Evolutionary conservation across 2,329 filamentous ascomycete genomes (phyloP).

Genomic region (Monosporascus sp.): DNA sequence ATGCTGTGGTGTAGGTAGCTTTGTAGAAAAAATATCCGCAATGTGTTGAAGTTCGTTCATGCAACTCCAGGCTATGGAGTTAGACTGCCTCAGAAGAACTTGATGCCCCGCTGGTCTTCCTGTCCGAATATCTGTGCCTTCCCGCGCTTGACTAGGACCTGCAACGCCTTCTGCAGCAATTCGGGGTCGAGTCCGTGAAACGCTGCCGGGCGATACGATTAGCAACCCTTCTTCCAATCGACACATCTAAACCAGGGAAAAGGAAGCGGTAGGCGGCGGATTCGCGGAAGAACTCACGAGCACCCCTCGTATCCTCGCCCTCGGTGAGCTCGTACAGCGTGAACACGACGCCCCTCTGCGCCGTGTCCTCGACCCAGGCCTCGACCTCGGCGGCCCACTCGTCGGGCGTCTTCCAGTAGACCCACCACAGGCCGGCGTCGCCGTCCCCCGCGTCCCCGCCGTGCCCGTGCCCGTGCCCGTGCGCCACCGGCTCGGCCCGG

Average conservation of each 20-base stretch:
- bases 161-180: slow-evolving; percentile 72
- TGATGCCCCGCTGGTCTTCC: slow-evolving; percentile 85
- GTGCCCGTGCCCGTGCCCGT: slow-evolving; percentile 8
- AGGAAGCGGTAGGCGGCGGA: background rate
- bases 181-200: slow-evolving; percentile 86
- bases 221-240: background rate
- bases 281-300: slow-evolving; percentile 45
- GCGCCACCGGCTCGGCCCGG: slow-evolving; percentile 60
- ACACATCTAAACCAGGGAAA: background rate
- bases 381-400: slow-evolving; percentile 83
- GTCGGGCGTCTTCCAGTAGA: slow-evolving; percentile 82
- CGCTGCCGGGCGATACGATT: slow-evolving; percentile 41
- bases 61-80: background rate
- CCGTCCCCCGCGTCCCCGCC: slow-evolving; percentile 28
- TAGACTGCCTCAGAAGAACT: slow-evolving; percentile 71
- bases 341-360: slow-evolving; percentile 80
- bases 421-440: slow-evolving; percentile 57
- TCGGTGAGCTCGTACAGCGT: slow-evolving; percentile 89
- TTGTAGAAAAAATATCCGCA: background rate
- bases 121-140: slow-evolving; percentile 91
- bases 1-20: background rate
- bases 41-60: background rate
- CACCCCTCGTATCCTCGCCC: slow-evolving; percentile 71
- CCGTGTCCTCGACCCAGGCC: slow-evolving; percentile 81
- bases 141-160: slow-evolving; percentile 79